These are phyloP conservation scores for Limnomonas spitsbergensis DNA, from an alignment of 139 green algal species.

Conservation along the genomic window DNA sequence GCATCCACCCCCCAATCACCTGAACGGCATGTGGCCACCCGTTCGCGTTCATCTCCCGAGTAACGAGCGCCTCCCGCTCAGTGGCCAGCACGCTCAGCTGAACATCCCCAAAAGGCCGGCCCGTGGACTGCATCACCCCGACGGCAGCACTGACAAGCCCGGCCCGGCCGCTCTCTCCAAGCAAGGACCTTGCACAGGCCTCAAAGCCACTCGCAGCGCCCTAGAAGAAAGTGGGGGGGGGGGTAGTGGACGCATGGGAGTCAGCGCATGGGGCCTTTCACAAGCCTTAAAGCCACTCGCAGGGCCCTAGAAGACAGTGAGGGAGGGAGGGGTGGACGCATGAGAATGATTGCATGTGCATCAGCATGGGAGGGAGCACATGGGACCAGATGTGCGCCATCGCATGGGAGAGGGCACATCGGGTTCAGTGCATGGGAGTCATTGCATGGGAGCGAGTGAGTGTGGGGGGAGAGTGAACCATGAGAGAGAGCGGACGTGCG, in stretches of 20 bases:
- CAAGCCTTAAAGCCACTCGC: no score
- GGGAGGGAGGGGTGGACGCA: no score
- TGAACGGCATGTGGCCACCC: not conserved
- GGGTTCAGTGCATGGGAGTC: no score
- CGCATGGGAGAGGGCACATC: no score
- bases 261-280: no score
- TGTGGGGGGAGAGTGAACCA: no score
- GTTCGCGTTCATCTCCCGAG: not conserved
- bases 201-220: constrained; percentile 27
- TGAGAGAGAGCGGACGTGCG: no score
- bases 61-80: constrained; percentile 17
- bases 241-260: not conserved
- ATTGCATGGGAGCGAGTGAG: no score
- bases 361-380: no score
- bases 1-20: not conserved
- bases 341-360: no score
- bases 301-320: no score
- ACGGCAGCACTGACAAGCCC: constrained; percentile 28
- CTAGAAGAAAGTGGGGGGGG: not conserved
- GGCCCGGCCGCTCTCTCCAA: constrained; percentile 23
- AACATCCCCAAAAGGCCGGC: constrained; percentile 29
- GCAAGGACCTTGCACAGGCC: constrained; percentile 21
- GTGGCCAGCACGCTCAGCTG: constrained; percentile 19
- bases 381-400: no score
- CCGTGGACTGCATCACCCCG: constrained; percentile 21